A percentile compares a stretch with the other conserved stretches of the same genome.
These are phyloP conservation scores for Puccinia horiana DNA, from an alignment of 1,284 basidiomycete species.

Conservation along the genomic window DNA sequence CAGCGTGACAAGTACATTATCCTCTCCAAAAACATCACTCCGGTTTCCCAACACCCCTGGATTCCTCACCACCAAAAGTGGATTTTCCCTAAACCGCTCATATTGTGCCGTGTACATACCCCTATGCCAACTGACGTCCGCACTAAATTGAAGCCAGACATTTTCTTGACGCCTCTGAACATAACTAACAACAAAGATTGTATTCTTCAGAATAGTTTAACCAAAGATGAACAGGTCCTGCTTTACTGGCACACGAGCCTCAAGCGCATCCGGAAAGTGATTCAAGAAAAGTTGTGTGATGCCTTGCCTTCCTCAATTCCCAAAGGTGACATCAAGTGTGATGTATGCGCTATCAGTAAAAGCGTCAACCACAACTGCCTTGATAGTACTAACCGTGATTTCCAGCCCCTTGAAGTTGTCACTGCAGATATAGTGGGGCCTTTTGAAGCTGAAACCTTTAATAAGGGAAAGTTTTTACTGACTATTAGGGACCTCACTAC, in stretches of 20 bases:
- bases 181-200: neutral
- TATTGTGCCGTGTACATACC: neutral
- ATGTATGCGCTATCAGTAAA: neutral
- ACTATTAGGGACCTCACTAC: conserved; percentile 7
- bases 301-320: no score
- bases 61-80: neutral
- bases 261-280: neutral
- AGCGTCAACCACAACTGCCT: neutral
- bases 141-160: neutral
- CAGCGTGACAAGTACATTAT: neutral
- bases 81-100: neutral
- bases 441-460: neutral
- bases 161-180: neutral
- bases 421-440: conserved; percentile 1
- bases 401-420: neutral
- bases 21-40: neutral
- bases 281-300: neutral
- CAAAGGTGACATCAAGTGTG: no score
- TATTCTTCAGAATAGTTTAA: neutral
- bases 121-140: neutral
- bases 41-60: neutral
- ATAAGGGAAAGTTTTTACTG: conserved; percentile 2
- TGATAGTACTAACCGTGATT: no score
- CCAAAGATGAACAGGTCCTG: neutral
- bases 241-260: neutral